Evolutionary conservation across 1,284 basidiomycete species (phyloP).

Genomic region (Irpex lacteus): DNA sequence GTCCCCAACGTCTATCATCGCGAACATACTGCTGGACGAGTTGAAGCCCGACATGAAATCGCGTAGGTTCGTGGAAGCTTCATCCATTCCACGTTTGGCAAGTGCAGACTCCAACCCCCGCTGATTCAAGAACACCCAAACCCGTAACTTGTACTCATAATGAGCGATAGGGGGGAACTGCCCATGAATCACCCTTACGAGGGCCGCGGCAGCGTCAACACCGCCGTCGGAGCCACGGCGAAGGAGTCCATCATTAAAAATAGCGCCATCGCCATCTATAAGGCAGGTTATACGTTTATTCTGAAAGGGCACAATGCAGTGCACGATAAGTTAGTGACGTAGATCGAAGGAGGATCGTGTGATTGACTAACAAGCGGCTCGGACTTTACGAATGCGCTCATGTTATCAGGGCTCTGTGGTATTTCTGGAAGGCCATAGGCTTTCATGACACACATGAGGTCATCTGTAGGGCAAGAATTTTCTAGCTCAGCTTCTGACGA

Average conservation of each 20-base stretch:
- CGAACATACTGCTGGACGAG: constrained; percentile 58
- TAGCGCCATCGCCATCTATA: constrained; percentile 66
- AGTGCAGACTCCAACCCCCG: constrained; percentile 52
- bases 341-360: too few relatives aligned
- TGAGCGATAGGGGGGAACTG: constrained; percentile 35
- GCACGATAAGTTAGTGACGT: too few relatives aligned
- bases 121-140: constrained; percentile 67
- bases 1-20: constrained; percentile 50
- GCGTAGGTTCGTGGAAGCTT: constrained; percentile 46
- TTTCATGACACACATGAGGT: too few relatives aligned
- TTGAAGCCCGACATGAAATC: constrained; percentile 68
- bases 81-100: constrained; percentile 33
- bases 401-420: too few relatives aligned
- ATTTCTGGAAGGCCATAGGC: too few relatives aligned
- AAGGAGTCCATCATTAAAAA: constrained; percentile 54
- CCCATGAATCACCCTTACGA: constrained; percentile 45
- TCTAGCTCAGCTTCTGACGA: too few relatives aligned
- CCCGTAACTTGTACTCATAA: constrained; percentile 53
- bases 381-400: too few relatives aligned
- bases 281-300: constrained; percentile 46
- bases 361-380: too few relatives aligned
- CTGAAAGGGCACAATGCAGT: background rate
- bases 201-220: constrained; percentile 46
- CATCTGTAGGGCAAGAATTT: too few relatives aligned
- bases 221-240: constrained; percentile 55